Conservation (phyloP, 495 filamentous ascomycete genomes). For the Xanthoparmelia taractica region DNA sequence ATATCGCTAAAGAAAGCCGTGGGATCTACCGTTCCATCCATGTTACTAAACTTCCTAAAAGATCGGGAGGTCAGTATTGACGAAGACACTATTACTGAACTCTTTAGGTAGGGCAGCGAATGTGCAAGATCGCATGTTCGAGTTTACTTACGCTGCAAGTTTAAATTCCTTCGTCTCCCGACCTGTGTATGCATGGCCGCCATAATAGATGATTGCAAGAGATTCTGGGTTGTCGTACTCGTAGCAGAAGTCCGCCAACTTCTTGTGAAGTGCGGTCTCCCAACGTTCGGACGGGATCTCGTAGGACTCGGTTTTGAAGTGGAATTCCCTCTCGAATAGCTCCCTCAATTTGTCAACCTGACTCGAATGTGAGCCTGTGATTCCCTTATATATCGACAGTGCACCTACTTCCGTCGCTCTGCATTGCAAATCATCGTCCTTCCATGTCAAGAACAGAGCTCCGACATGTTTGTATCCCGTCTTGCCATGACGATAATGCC, state of each 20-base stretch:
- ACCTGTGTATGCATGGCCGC: slow-evolving; percentile 25
- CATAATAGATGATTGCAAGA: slow-evolving; percentile 28
- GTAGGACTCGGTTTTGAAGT: slow-evolving; percentile 23
- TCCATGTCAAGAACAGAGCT: slow-evolving; percentile 48
- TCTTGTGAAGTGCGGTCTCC: slow-evolving; percentile 21
- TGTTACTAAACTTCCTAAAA: slow-evolving; percentile 15
- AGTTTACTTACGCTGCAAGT: slow-evolving; percentile 24
- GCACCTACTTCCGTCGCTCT: slow-evolving; percentile 23
- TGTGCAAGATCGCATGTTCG: too few species aligned
- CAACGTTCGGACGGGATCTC: slow-evolving; percentile 25
- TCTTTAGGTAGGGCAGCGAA: neutral
- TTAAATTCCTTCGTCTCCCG: slow-evolving; percentile 25
- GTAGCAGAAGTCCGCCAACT: slow-evolving; percentile 19
- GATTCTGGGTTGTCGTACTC: slow-evolving; percentile 25
- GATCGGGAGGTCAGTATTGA: slow-evolving; percentile 1
- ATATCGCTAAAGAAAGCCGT: slow-evolving; percentile 26
- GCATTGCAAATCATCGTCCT: slow-evolving; percentile 45
- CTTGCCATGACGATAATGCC: slow-evolving; percentile 23
- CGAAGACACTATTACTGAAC: neutral
- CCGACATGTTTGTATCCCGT: slow-evolving; percentile 44
- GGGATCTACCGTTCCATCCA: slow-evolving; percentile 22
- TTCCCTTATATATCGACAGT: neutral
- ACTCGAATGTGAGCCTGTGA: neutral
- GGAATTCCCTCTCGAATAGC: slow-evolving; percentile 21
- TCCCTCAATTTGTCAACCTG: slow-evolving; percentile 22